Evolutionary conservation across 192 early-diverging fungal species (phyloP).

Genomic region (Mortierella antarctica): DNA sequence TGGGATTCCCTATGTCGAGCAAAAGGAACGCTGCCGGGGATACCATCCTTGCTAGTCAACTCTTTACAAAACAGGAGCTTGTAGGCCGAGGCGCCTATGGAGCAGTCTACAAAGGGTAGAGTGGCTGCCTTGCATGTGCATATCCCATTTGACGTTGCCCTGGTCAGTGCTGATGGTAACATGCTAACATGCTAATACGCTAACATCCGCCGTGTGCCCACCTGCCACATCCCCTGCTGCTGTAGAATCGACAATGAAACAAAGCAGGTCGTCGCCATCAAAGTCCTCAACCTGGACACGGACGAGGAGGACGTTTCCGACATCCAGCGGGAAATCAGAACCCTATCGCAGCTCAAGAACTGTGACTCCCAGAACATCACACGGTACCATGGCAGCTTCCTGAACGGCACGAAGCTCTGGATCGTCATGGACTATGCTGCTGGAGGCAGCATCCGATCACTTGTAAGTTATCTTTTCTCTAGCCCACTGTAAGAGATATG

Average conservation of each 20-base stretch:
- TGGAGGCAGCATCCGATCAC: slow-evolving; percentile 88
- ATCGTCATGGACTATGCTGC: slow-evolving; percentile 98
- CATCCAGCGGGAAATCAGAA: slow-evolving; percentile 92
- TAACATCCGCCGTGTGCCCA: not conserved
- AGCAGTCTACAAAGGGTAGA: slow-evolving; percentile 79
- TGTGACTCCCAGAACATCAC: slow-evolving; percentile 93
- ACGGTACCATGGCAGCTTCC: slow-evolving; percentile 89
- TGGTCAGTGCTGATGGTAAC: not conserved
- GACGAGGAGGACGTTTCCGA: slow-evolving; percentile 96
- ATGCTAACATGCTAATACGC: not conserved
- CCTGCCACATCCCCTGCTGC: not conserved
- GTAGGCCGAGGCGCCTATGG: slow-evolving; percentile 77
- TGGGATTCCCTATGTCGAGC: slow-evolving; percentile 31
- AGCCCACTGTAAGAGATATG: not conserved
- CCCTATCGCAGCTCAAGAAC: slow-evolving; percentile 84
- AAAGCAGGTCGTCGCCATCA: slow-evolving; percentile 91
- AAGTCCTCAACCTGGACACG: slow-evolving; percentile 97
- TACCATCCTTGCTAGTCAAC: slow-evolving; percentile 56
- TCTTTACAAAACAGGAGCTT: slow-evolving; percentile 64
- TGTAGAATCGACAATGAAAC: slow-evolving; percentile 78
- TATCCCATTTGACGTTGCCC: too few relatives aligned
- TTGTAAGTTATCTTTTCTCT: slow-evolving; percentile 57
- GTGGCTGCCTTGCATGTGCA: not conserved
- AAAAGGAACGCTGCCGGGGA: slow-evolving; percentile 42
- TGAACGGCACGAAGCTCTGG: slow-evolving; percentile 95